Evolutionary conservation across 805 yeast species (phyloP), one percentile per base, ranked within the genome.

Genomic region (Candida sphagnicola): DNA sequence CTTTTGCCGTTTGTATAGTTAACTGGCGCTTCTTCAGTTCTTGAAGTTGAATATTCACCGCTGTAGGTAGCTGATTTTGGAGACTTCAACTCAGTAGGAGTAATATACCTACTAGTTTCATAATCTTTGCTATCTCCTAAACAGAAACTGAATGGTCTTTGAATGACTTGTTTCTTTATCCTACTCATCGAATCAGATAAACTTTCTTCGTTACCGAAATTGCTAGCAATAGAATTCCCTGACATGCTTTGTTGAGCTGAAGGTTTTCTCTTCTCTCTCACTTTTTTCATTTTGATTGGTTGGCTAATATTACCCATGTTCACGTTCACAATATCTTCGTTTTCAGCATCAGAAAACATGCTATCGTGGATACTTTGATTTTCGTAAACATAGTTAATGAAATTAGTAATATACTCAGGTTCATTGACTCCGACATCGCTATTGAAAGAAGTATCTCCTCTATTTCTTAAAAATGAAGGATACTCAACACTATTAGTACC

Each of bases 121-220:
- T 62, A 62, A 28, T 59, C 52, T 23, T 41, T 46, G 4, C 51
- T 49, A 6, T 44, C 29, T 36, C 61, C 67, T 16, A 62, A 46
- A 39, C 59, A 50, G 33, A 39, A 51, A 36, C 57, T 56, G 40
- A 50, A 55, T 2, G 65, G 65, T 24, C 56, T 41, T 42, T 58
- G 60, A 33, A 56, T 43, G 2, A 57, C 57, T 23, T 41, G 34
- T 8, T 41, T 38, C 31, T 46, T 48, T 33, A 57, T 29, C 16
- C 47, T 18, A 6, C 11, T 5, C n/a, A 16, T 30, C 5, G 33
- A 30, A 18, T 30, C 33, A 8, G 17, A 11, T 8, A 30, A 5
- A 16, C 33, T 30, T 30, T 5, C 5, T 5, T n/a, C n/a, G 6
- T 16, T 30, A 12, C 13, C 33, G n/a, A 18, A 30, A 5, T 5